These are phyloP conservation scores for Protomyces arabidopsidicola DNA, from an alignment of 1,139 yeast species.

Conservation along the genomic window DNA sequence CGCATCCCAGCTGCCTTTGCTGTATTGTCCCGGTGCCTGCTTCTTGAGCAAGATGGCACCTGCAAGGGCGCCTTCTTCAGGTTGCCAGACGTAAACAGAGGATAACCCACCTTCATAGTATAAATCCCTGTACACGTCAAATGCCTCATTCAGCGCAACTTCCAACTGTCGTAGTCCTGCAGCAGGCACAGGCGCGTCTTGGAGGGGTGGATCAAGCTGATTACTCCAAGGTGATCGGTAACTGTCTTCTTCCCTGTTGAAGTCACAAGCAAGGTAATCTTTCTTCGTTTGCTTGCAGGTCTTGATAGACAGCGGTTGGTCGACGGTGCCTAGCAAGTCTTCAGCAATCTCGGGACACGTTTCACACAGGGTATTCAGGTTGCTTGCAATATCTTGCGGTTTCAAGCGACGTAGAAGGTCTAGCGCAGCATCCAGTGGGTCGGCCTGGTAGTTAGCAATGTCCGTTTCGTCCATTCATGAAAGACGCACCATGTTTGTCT, in stretches of 20 bases:
- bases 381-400: constrained; percentile 61
- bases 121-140: constrained; percentile 85
- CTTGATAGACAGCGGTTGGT: constrained; percentile 65
- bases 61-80: constrained; percentile 58
- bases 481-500: neutral
- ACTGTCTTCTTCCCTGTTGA: constrained; percentile 90
- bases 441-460: constrained; percentile 42
- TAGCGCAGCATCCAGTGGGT: constrained; percentile 77
- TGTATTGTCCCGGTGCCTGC: constrained; percentile 37
- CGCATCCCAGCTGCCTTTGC: constrained; percentile 74
- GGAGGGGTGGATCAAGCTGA: constrained; percentile 62
- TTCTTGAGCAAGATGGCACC: constrained; percentile 88
- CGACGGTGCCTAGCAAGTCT: constrained; percentile 80
- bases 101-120: constrained; percentile 92
- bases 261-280: constrained; percentile 80
- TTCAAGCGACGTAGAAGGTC: constrained; percentile 81
- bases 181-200: constrained; percentile 70
- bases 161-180: constrained; percentile 66
- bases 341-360: constrained; percentile 80
- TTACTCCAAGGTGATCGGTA: constrained; percentile 91
- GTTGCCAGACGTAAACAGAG: constrained; percentile 90
- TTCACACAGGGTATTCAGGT: constrained; percentile 65
- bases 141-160: constrained; percentile 77
- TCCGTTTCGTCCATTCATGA: neutral
- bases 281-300: constrained; percentile 60